Conservation (phyloP, 306 rosid genomes). For the Quercus bicolor region DNA sequence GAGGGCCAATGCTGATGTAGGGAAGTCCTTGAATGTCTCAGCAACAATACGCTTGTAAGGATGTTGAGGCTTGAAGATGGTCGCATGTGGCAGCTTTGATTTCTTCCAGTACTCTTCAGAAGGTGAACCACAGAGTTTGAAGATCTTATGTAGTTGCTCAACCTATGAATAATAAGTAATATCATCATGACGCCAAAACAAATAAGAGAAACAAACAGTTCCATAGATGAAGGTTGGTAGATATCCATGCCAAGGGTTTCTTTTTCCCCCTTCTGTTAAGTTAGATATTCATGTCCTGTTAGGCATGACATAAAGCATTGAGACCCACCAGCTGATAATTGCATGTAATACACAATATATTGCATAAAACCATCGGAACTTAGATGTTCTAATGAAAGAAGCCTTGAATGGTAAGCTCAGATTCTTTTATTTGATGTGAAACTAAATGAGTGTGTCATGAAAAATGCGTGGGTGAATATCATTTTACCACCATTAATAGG, state of each 20-base stretch:
- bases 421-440: not conserved
- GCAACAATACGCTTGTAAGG: constrained; percentile 68
- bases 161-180: constrained; percentile 41
- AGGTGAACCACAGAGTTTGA: constrained; percentile 91
- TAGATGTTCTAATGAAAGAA: not conserved
- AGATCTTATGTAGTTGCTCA: constrained; percentile 93
- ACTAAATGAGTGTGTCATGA: not conserved
- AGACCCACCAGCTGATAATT: not conserved
- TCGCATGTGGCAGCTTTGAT: constrained; percentile 75
- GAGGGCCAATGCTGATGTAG: constrained; percentile 53
- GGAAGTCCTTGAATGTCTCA: constrained; percentile 65
- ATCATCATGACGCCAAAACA: constrained; percentile 21
- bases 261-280: too few species aligned
- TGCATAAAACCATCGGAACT: not conserved
- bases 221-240: not conserved
- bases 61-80: constrained; percentile 78
- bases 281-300: not conserved
- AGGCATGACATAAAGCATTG: not conserved
- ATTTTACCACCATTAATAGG: not conserved
- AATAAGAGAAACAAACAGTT: not conserved
- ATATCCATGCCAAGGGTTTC: not conserved
- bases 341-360: not conserved
- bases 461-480: not conserved
- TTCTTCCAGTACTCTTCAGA: constrained; percentile 85
- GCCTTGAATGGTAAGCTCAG: not conserved